Evolutionary conservation across 176 grass and related monocot genomes (phyloP).

Genomic region (Avena sativa): DNA sequence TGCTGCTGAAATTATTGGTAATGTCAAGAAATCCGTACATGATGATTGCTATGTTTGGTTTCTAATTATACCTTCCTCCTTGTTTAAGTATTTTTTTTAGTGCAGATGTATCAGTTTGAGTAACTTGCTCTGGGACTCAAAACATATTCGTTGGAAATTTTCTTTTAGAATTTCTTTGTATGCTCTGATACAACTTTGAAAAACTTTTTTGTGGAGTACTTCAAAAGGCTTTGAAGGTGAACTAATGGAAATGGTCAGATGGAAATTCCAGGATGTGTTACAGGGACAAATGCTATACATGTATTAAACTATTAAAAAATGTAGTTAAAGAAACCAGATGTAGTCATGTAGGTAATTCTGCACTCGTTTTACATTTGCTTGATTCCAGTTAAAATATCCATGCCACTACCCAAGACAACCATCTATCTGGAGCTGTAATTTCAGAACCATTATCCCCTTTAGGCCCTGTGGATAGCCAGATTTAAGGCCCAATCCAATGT

Average conservation of each 20-base stretch:
- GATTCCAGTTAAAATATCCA: conserved; percentile 30
- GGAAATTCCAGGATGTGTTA: neutral
- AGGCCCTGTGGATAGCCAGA: too few relatives aligned
- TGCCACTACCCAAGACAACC: neutral
- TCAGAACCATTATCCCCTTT: neutral
- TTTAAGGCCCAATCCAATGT: too few relatives aligned
- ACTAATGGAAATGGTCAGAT: conserved; percentile 3
- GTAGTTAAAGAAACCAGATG: neutral
- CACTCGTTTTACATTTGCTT: conserved; percentile 20
- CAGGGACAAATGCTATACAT: conserved; percentile 11
- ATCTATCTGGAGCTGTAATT: conserved; percentile 13
- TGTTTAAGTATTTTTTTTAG: neutral
- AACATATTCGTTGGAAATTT: neutral
- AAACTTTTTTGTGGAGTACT: neutral
- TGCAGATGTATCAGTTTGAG: neutral
- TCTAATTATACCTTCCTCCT: conserved; percentile 5
- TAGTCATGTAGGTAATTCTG: conserved; percentile 2
- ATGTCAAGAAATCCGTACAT: neutral
- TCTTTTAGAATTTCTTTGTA: conserved; percentile 1
- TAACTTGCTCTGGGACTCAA: neutral
- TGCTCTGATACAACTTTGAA: conserved; percentile 18
- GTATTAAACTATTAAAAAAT: neutral
- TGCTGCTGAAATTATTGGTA: conserved; percentile 91
- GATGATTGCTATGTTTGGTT: conserved; percentile 30
- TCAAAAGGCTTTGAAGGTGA: neutral